Base-by-base conservation (phyloP, 257 asterid species). In the Forsythia suspensa region DNA sequence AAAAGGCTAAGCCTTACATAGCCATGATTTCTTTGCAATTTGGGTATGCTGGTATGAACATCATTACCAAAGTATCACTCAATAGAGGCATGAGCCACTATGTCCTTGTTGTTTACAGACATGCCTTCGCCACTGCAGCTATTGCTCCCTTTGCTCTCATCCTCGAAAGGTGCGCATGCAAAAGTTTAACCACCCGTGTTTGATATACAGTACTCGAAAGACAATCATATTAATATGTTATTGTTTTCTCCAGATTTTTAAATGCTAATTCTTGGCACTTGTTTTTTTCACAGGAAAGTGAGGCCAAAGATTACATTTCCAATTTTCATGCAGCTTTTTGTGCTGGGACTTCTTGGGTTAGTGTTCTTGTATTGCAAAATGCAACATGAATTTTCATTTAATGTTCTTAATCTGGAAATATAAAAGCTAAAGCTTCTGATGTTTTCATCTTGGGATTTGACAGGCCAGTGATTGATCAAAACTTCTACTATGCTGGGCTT, bases 381-480 rank as follows among this genome's bases (percentile, higher is more conserved):
- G 6, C 9, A 6, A 57, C 6, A 6, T 1, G 20, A 20, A 6
- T 57, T 20, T 59, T 0, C 51, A 44, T 51, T 5, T 51, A 51
- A 15, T 75, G 29, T 11, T 5, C 34, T 29, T 29, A 29, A 29
- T 29, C 34, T 21, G n/a, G 16, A 44, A 43, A 21, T 41, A 29
- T 34, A 0, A 24, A 29, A 63, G 29, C 40, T 6, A 8, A 9
- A 63, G 2, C 20, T 63, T 63, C 39, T 63, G 7, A 38, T 65
- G 13, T n/a, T 59, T 59, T n/a, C 6, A 0, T 3, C 29, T 59
- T 29, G 39, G 51, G 37, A 68, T 39, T 80, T 46, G 15, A 8
- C 91, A 94, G 98, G 86, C 98, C 98, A 0, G 98, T 95, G 34
- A 92, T 94, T 40, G 98, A 94, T 84, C 98, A 94, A 55, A 94